Conservation (phyloP, 192 early-diverging fungal species). For the Cladochytrium replicatum region DNA sequence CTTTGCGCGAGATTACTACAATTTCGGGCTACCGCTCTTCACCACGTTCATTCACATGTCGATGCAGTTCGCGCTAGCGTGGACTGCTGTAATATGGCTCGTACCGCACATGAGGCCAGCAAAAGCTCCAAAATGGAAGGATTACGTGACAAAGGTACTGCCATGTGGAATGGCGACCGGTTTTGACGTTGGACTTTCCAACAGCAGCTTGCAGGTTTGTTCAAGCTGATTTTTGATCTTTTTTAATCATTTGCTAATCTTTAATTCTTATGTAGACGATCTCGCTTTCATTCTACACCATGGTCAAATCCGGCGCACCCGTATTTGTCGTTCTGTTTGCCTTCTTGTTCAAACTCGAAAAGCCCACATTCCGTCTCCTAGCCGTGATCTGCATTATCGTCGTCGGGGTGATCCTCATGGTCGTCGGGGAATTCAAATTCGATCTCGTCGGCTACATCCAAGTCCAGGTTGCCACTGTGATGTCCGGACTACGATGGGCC, state of each 20-base stretch:
- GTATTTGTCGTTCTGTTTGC: slow-evolving; percentile 77
- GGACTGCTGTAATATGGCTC: slow-evolving; percentile 29
- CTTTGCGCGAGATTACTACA: slow-evolving; percentile 67
- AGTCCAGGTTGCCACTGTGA: slow-evolving; percentile 66
- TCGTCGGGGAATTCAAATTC: slow-evolving; percentile 73
- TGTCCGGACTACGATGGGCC: slow-evolving; percentile 86
- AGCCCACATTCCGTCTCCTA: slow-evolving; percentile 56
- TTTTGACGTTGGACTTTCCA: slow-evolving; percentile 85
- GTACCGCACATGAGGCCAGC: slow-evolving; percentile 55
- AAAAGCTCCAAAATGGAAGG: slow-evolving; percentile 34
- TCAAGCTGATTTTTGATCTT: too few relatives aligned
- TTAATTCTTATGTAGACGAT: slow-evolving; percentile 55
- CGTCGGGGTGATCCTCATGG: slow-evolving; percentile 79
- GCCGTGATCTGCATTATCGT: slow-evolving; percentile 71
- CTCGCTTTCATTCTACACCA: slow-evolving; percentile 85
- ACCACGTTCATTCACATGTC: slow-evolving; percentile 76
- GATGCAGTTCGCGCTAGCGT: slow-evolving; percentile 63
- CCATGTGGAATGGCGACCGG: slow-evolving; percentile 84
- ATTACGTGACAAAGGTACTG: slow-evolving; percentile 62
- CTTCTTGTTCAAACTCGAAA: slow-evolving; percentile 78
- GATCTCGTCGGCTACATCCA: slow-evolving; percentile 62
- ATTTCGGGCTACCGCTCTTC: slow-evolving; percentile 83
- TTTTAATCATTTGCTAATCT: too few relatives aligned
- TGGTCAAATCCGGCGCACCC: slow-evolving; percentile 46
- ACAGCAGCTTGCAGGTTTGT: slow-evolving; percentile 63